Percentiles rank a stretch among this genome's conserved stretches.
These are phyloP conservation scores for Globisporangium viniferum DNA, from an alignment of 352 stramenopile species.

Conservation along the genomic window DNA sequence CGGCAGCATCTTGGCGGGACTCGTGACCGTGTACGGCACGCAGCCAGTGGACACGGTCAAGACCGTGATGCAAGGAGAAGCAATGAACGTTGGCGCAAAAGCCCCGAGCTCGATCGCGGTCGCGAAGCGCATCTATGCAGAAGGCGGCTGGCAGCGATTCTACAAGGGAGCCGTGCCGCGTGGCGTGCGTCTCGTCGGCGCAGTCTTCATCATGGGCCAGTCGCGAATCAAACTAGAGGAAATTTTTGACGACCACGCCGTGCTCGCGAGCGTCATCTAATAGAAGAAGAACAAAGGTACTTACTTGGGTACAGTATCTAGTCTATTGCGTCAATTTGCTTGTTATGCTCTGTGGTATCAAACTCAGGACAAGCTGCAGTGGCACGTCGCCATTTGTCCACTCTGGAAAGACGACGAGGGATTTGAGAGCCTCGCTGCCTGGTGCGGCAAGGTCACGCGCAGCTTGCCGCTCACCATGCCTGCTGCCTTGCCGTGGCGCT, in stretches of 20 bases:
- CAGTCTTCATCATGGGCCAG: slow-evolving; percentile 81
- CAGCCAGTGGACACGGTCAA: slow-evolving; percentile 85
- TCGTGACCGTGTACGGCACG: slow-evolving; percentile 72
- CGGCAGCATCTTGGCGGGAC: slow-evolving; percentile 66
- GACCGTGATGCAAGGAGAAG: slow-evolving; percentile 83
- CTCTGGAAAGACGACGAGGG: slow-evolving; percentile 22
- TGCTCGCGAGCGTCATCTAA: slow-evolving; percentile 36
- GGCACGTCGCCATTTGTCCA: slow-evolving; percentile 36
- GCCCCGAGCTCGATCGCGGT: slow-evolving; percentile 41
- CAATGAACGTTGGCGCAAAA: slow-evolving; percentile 36
- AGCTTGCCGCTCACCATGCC: slow-evolving; percentile 52
- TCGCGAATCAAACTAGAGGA: slow-evolving; percentile 69
- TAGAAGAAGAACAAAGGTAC: slow-evolving; percentile 9
- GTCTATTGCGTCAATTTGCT: slow-evolving; percentile 8
- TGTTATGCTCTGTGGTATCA: neutral
- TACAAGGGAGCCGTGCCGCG: slow-evolving; percentile 74
- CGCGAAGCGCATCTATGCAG: slow-evolving; percentile 39
- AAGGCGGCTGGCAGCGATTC: slow-evolving; percentile 50
- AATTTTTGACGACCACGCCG: slow-evolving; percentile 57
- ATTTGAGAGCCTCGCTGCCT: slow-evolving; percentile 25
- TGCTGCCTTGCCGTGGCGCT: slow-evolving; percentile 51
- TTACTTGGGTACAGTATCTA: neutral
- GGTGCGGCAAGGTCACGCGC: slow-evolving; percentile 54
- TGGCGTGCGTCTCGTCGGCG: slow-evolving; percentile 74
- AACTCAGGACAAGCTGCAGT: slow-evolving; percentile 49